Evolutionary conservation across 2,329 filamentous ascomycete species (phyloP).

Genomic region (Arthrobotrys iridis): DNA sequence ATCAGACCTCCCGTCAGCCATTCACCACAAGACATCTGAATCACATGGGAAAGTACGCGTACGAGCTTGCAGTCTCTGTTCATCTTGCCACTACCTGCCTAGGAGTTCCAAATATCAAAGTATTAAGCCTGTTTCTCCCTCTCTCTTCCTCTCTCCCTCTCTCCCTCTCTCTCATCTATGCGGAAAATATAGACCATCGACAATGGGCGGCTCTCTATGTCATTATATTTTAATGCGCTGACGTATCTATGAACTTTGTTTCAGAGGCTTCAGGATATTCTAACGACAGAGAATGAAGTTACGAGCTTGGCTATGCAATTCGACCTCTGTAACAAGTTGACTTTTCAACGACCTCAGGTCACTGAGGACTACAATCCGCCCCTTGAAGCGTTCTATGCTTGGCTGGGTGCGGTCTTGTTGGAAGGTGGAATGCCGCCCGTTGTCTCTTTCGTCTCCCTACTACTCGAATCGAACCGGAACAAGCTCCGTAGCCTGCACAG

Average conservation of each 20-base stretch:
- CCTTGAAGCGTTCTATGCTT: conserved; percentile 29
- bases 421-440: conserved; percentile 10
- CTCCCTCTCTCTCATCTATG: no score
- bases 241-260: no score
- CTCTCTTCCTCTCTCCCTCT: no score
- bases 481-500: background rate
- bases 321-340: background rate
- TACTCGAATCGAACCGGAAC: background rate
- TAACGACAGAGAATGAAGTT: background rate
- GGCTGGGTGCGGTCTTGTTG: conserved; percentile 13
- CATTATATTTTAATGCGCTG: no score
- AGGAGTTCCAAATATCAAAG: background rate
- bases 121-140: background rate
- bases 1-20: conserved; percentile 5
- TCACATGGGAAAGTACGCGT: conserved; percentile 25
- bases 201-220: no score
- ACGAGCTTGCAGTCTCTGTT: conserved; percentile 7
- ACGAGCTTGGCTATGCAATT: background rate
- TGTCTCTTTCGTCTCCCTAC: background rate
- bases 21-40: conserved; percentile 17
- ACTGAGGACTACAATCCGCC: background rate
- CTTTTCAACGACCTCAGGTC: background rate
- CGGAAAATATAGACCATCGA: no score
- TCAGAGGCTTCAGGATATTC: conserved; percentile 7
- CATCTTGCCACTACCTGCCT: conserved; percentile 1